Base-by-base conservation (phyloP, 371 early-diverging fungal species). In the Funneliformis caledonium region DNA sequence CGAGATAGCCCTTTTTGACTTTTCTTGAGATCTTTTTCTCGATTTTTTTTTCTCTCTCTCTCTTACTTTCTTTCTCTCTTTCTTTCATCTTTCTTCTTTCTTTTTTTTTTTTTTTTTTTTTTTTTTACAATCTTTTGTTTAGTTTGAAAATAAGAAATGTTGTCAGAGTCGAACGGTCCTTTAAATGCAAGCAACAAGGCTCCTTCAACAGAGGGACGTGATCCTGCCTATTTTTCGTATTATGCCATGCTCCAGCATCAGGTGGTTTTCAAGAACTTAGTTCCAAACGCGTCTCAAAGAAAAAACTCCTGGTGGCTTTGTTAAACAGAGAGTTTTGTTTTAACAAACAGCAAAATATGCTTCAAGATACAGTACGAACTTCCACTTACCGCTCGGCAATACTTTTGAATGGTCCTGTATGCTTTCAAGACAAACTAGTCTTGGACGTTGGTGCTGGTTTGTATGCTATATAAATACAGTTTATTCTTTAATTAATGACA, bases 201-300 rank as follows among this genome's bases (percentile, higher is more conserved):
- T 10, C 90, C 92, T 26, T 88, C 91, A 33, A 90, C 88, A 42
- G 91, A 93, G 74, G 87, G 90, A 72, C 88, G 93, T 74, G 95
- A 96, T 87, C 92, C 93, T 1, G 91, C 93, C 67, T 96, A 96
- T 85, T 96, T 96, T 87, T 93, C 94, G 56, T 98, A 97, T 88
- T 98, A 98, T 88, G 95, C 96, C 74, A 95, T 95, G 88, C 90
- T 97, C 80, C 95, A 95, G 82, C 98, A 98, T 88, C 98, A 98
- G 92, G 96, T 95, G 92, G 79, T 78, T 22, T 48, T 56, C 42
- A 68, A 43, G 65, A 50, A 59, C 42, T 60, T 76, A 52, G 65
- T 76, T 56, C 52, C 73, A 72, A 56, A 72, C 73, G 33, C 22
- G 73, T 72, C 56, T 16, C 31, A 72, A 72, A 52, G 52, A 72